These are phyloP conservation scores for Neoascochyta sp. DNA, from an alignment of 2,329 filamentous ascomycete genomes.

Conservation along the genomic window DNA sequence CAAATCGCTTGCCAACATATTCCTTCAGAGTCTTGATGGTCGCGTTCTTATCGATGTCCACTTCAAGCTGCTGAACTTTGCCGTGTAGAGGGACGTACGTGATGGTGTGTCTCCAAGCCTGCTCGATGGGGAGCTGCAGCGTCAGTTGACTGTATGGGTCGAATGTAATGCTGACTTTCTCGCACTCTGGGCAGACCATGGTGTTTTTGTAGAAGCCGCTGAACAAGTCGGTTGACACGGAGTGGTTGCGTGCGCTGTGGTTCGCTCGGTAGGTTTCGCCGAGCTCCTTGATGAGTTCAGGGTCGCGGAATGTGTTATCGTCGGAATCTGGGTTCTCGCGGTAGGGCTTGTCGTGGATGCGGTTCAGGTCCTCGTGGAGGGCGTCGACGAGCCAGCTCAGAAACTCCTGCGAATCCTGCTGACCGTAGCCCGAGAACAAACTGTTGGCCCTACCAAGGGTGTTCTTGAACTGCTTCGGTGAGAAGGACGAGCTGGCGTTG, in stretches of 20 bases:
- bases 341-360: slow-evolving; percentile 92
- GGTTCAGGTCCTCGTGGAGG: slow-evolving; percentile 90
- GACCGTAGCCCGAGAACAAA: slow-evolving; percentile 88
- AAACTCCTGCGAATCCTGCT: slow-evolving; percentile 97
- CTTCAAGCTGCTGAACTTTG: slow-evolving; percentile 64
- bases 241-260: slow-evolving; percentile 88
- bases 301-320: slow-evolving; percentile 87
- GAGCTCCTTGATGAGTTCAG: slow-evolving; percentile 74
- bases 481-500: slow-evolving; percentile 61
- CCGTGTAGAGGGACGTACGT: slow-evolving; percentile 75
- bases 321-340: slow-evolving; percentile 97
- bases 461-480: slow-evolving; percentile 77
- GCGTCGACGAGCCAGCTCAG: slow-evolving; percentile 91
- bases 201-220: slow-evolving; percentile 99
- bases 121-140: slow-evolving; percentile 82
- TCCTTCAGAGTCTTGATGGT: slow-evolving; percentile 67
- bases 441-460: slow-evolving; percentile 77
- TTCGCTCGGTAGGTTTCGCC: slow-evolving; percentile 88
- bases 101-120: slow-evolving; percentile 70
- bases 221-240: slow-evolving; percentile 91
- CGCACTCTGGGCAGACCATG: slow-evolving; percentile 82
- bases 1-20: slow-evolving; percentile 53
- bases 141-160: slow-evolving; percentile 96
- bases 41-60: slow-evolving; percentile 77
- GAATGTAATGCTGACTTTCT: slow-evolving; percentile 97